Percentiles rank a stretch among this genome's conserved stretches.
These are phyloP conservation scores for Oryza glumipatula DNA, from an alignment of 176 grass and related monocot species.

Conservation along the genomic window DNA sequence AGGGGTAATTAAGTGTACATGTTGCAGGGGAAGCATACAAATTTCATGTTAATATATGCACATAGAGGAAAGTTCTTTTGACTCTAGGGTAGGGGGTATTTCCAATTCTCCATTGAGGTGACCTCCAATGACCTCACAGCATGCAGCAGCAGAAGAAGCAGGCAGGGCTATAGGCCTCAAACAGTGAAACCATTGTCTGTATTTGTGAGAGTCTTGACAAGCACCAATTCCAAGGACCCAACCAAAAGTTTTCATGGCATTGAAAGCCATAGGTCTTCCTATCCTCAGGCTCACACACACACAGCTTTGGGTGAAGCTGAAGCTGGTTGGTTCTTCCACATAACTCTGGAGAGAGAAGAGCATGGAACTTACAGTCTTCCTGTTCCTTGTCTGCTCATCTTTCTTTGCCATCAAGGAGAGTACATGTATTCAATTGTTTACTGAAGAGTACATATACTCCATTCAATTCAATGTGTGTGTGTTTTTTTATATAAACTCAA, in stretches of 20 bases:
- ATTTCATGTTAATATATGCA: not conserved
- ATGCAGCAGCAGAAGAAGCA: constrained; percentile 8
- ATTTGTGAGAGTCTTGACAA: constrained; percentile 27
- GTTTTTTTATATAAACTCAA: not conserved
- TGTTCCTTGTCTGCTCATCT: constrained; percentile 12
- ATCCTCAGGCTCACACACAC: constrained; percentile 24
- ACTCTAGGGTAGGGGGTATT: constrained; percentile 29
- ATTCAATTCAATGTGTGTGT: constrained; percentile 35
- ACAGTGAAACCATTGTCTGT: constrained; percentile 29
- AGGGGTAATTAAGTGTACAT: not conserved
- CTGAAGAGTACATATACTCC: not conserved
- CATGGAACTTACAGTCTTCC: constrained; percentile 1
- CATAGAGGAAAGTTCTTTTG: constrained; percentile 42
- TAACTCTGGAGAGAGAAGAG: not conserved
- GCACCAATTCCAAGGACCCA: constrained; percentile 44
- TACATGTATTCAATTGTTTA: not conserved
- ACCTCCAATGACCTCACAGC: constrained; percentile 52
- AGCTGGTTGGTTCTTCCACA: not conserved
- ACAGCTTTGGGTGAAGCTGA: not conserved
- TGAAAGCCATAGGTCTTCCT: constrained; percentile 54
- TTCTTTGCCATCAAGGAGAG: constrained; percentile 12
- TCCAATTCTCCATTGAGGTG: constrained; percentile 27
- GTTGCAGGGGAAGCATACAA: not conserved
- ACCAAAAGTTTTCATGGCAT: constrained; percentile 46
- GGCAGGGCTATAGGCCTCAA: not conserved